Conservation (phyloP, 1,139 yeast genomes). For the Yamadazyma dushanensis region DNA sequence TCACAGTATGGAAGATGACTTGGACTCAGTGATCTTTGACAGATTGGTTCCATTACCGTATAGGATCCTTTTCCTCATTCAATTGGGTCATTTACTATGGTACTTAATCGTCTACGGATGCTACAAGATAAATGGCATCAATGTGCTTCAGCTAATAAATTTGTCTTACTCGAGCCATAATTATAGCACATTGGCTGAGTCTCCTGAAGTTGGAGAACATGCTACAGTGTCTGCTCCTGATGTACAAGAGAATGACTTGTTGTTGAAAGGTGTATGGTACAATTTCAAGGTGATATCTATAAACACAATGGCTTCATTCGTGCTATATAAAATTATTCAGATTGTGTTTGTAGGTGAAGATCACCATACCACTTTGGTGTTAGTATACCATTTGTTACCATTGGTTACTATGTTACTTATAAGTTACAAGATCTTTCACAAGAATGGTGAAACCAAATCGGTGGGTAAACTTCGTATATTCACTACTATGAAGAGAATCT, state of each 20-base stretch:
- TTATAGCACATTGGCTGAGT: slow-evolving; percentile 28
- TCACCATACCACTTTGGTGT: slow-evolving; percentile 12
- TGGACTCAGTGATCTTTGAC: slow-evolving; percentile 21
- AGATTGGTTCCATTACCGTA: slow-evolving; percentile 41
- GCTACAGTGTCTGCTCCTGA: slow-evolving; percentile 34
- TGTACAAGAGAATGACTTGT: slow-evolving; percentile 28
- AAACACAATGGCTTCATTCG: slow-evolving; percentile 24
- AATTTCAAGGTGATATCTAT: slow-evolving; percentile 24
- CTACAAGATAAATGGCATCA: slow-evolving; percentile 24
- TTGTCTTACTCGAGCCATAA: slow-evolving; percentile 42
- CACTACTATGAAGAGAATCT: slow-evolving; percentile 53
- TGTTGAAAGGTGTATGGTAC: slow-evolving; percentile 35
- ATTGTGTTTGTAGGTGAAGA: slow-evolving; percentile 14
- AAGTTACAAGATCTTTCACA: slow-evolving; percentile 20
- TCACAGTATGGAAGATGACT: slow-evolving; percentile 11
- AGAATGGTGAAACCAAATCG: slow-evolving; percentile 11
- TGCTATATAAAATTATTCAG: slow-evolving; percentile 22
- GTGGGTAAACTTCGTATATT: slow-evolving; percentile 46
- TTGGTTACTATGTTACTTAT: slow-evolving; percentile 19
- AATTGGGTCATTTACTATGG: slow-evolving; percentile 38
- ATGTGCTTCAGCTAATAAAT: slow-evolving; percentile 36
- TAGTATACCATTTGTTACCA: slow-evolving; percentile 21
- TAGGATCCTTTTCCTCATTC: slow-evolving; percentile 32
- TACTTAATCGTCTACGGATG: slow-evolving; percentile 29
- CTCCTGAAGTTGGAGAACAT: slow-evolving; percentile 32